A percentile compares a stretch with the other conserved stretches of the same genome.
phyloP scores from a whole-genome alignment of 352 stramenopile species.

The Pythium periplocum region DNA sequence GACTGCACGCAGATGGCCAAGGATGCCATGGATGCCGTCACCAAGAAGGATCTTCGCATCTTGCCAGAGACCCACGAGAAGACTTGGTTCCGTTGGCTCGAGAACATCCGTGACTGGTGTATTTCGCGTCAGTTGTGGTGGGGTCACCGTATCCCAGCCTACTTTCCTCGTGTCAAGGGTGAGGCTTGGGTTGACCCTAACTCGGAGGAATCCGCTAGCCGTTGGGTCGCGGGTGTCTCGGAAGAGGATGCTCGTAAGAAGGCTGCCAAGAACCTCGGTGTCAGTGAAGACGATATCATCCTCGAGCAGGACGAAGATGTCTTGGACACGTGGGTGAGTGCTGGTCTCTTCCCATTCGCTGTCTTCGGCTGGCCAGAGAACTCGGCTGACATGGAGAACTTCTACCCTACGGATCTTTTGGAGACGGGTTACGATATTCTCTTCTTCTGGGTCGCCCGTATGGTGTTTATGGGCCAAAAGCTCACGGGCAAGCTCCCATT shows the following conservation, averaged over 20 bases:
- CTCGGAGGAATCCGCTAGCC: slow-evolving; percentile 40
- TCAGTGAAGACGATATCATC: slow-evolving; percentile 54
- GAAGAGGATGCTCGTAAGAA: slow-evolving; percentile 89
- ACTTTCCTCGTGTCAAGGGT: slow-evolving; percentile 91
- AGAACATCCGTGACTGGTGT: slow-evolving; percentile 99
- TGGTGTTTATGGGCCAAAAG: slow-evolving; percentile 96
- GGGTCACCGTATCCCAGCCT: slow-evolving; percentile 99
- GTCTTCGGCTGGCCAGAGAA: slow-evolving; percentile 81
- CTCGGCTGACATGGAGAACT: slow-evolving; percentile 74
- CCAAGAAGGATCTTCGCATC: slow-evolving; percentile 78
- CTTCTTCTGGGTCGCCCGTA: slow-evolving; percentile 99
- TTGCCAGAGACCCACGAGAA: slow-evolving; percentile 89
- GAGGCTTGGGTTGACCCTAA: slow-evolving; percentile 73
- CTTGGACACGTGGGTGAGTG: slow-evolving; percentile 99
- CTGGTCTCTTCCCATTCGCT: slow-evolving; percentile 93
- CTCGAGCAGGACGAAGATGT: slow-evolving; percentile 99
- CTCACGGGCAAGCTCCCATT: slow-evolving; percentile 97
- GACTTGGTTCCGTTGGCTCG: slow-evolving; percentile 96
- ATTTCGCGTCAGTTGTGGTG: slow-evolving; percentile 99
- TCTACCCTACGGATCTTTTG: slow-evolving; percentile 95
- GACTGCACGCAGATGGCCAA: slow-evolving; percentile 86
- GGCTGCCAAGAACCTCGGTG: slow-evolving; percentile 63
- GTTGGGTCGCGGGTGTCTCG: slow-evolving; percentile 75
- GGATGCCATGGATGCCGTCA: slow-evolving; percentile 77
- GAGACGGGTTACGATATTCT: slow-evolving; percentile 99